A percentile compares a stretch with the other conserved stretches of the same genome.
These are phyloP conservation scores for Colletotrichum echinochloae DNA, from an alignment of 2,329 filamentous ascomycete species.

Conservation along the genomic window DNA sequence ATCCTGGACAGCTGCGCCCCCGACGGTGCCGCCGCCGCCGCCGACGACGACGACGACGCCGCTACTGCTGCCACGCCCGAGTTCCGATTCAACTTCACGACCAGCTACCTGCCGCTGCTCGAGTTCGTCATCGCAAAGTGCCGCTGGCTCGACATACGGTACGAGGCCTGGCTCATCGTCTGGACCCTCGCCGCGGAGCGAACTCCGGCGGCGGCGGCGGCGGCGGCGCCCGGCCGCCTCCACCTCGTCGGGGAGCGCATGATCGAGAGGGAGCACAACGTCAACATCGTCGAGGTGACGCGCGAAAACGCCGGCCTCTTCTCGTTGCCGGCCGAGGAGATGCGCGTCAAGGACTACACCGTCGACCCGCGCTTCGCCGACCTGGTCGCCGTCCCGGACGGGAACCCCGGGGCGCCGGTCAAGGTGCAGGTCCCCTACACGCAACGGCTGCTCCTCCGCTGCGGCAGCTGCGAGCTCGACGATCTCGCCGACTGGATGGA, in stretches of 20 bases:
- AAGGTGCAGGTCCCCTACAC: conserved; percentile 17
- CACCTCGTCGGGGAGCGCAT: conserved; percentile 20
- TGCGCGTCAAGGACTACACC: conserved; percentile 33
- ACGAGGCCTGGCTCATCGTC: conserved; percentile 31
- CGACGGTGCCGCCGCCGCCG: not conserved
- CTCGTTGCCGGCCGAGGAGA: conserved; percentile 37
- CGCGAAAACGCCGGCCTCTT: conserved; percentile 20
- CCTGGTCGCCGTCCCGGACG: not conserved
- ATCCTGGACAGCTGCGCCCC: conserved; percentile 1
- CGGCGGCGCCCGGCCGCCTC: not conserved
- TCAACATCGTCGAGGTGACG: conserved; percentile 23
- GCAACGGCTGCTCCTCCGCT: conserved; percentile 27
- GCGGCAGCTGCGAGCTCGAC: conserved; percentile 34
- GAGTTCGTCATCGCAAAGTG: conserved; percentile 37
- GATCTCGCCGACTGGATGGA: conserved; percentile 32
- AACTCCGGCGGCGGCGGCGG: conserved; percentile 1
- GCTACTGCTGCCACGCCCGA: not conserved
- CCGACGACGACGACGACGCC: not conserved
- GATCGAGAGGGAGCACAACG: conserved; percentile 34
- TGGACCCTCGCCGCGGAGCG: conserved; percentile 17
- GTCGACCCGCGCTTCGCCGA: conserved; percentile 22
- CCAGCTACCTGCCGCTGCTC: conserved; percentile 31
- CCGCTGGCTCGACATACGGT: conserved; percentile 36
- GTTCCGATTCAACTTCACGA: conserved; percentile 26
- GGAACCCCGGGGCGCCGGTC: not conserved